Base-by-base conservation (phyloP, 164 flowering plant species). In the Umbellularia californica region DNA sequence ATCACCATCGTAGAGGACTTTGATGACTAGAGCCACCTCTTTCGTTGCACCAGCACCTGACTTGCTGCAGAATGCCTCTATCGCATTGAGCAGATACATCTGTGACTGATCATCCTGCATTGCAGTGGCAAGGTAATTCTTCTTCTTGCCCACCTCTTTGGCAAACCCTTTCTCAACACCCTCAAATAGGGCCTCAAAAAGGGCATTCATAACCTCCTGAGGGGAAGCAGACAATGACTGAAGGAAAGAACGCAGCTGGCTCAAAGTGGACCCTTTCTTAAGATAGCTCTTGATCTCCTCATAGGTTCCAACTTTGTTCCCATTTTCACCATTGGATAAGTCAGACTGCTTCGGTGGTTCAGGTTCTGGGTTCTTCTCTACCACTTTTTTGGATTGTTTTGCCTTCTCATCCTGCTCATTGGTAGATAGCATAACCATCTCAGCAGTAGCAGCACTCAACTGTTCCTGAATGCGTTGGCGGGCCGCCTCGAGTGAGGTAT, bases 401-500 rank as follows among this genome's bases (percentile, higher is more conserved):
- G 82, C 65, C 73, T 81, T 84, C 77, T 84, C 82, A 15, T 71
- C 78, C 11, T 24, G 51, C 73, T 87, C 92, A 2, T 71, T 65
- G 5, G 95, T 82, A 17, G 87, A 67, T 0, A 91, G 87, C 86
- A 91, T 88, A 12, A 89, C 93, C 95, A 89, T 89, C 33, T 85
- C 90, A 60, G 92, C 90, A 3, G 97, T 91, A 0, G 66, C 94
- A 60, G 91, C 82, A 83, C 88, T 91, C 71, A 91, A 76, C 81
- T 91, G 97, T 76, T 91, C 92, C 24, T 89, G 90, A 41, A 91
- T 90, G 12, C 90, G 87, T 52, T 81, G 85, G 0, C 78, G 83
- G 55, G 92, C 97, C 14, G 97, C 97, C 78, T 83, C 91, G 4
- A 75, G 41, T 5, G 97, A 91, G 0, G 97, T 90, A 77, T 90